A percentile compares a stretch with the other conserved stretches of the same genome.
These are phyloP conservation scores for Penicillium fuscoglaucum DNA, from an alignment of 2,329 filamentous ascomycete genomes.

Conservation along the genomic window DNA sequence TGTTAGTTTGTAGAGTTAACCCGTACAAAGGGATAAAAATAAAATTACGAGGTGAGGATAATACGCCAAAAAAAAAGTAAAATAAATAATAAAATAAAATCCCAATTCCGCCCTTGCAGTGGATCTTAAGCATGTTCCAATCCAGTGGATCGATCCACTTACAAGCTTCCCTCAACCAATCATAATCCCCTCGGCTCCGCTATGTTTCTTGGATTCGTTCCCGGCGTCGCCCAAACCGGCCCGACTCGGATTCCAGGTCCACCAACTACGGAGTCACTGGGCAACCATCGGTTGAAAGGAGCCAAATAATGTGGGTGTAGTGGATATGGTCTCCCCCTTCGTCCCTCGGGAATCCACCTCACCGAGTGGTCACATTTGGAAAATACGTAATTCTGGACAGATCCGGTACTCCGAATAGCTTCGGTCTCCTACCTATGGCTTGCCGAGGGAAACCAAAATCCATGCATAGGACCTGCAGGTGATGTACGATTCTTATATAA, in stretches of 20 bases:
- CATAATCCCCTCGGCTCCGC: conserved; percentile 11
- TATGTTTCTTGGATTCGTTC: conserved; percentile 22
- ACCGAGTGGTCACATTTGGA: conserved; percentile 26
- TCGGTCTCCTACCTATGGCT: not conserved
- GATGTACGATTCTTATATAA: conserved; percentile 1
- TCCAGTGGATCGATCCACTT: conserved; percentile 18
- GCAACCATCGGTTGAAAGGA: conserved; percentile 25
- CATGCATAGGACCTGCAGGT: conserved; percentile 6
- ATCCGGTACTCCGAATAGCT: conserved; percentile 1
- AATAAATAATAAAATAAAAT: not conserved
- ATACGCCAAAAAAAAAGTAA: not conserved
- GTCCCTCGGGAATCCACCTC: conserved; percentile 23
- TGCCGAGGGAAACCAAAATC: conserved; percentile 1
- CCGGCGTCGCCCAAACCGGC: conserved; percentile 28
- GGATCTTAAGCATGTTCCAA: conserved; percentile 27
- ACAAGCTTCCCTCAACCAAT: conserved; percentile 16
- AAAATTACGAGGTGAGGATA: not conserved
- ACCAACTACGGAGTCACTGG: conserved; percentile 27
- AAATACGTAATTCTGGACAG: conserved; percentile 19
- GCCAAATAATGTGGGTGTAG: conserved; percentile 10
- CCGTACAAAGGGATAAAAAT: conserved; percentile 2
- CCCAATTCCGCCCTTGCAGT: conserved; percentile 21
- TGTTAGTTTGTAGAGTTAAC: not conserved
- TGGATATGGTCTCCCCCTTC: conserved; percentile 16
- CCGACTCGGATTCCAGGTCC: conserved; percentile 31